Evolutionary conservation across 169 alveolate genomes (phyloP).

Genomic region (Theileria equi): DNA sequence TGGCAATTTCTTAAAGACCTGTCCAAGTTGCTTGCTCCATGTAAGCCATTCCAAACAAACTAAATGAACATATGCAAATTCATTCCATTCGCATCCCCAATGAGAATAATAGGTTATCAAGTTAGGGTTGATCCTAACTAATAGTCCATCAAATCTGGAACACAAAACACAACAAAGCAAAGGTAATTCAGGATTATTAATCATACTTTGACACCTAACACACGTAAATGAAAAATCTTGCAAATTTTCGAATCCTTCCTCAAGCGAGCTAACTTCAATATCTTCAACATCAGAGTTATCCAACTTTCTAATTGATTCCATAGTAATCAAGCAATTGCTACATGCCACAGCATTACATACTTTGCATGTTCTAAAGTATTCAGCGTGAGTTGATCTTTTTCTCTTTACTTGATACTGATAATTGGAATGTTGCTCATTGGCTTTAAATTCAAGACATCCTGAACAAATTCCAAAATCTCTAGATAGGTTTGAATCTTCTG

Average conservation of each 20-base stretch:
- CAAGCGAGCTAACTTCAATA: not conserved
- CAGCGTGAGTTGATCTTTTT: slow-evolving; percentile 19
- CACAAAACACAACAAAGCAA: slow-evolving; percentile 56
- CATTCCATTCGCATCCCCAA: slow-evolving; percentile 45
- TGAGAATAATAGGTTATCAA: slow-evolving; percentile 15
- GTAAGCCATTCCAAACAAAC: slow-evolving; percentile 58
- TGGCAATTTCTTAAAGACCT: slow-evolving; percentile 27
- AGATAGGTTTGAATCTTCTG: not conserved
- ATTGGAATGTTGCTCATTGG: slow-evolving; percentile 31
- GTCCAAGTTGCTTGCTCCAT: slow-evolving; percentile 13
- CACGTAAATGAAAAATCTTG: slow-evolving; percentile 41
- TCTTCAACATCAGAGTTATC: not conserved
- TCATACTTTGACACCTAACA: slow-evolving; percentile 48
- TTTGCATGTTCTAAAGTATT: slow-evolving; percentile 13
- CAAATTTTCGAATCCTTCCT: not conserved
- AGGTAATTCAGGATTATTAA: slow-evolving; percentile 20
- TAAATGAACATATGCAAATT: slow-evolving; percentile 46
- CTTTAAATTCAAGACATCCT: slow-evolving; percentile 59
- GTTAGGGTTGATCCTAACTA: slow-evolving; percentile 44
- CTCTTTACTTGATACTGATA: slow-evolving; percentile 4
- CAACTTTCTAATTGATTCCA: no score
- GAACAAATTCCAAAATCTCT: slow-evolving; percentile 30
- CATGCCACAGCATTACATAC: slow-evolving; percentile 20
- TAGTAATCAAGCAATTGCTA: slow-evolving; percentile 1
- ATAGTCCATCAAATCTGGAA: slow-evolving; percentile 58